phyloP scores from a whole-genome alignment of 1,284 basidiomycete species.

The Sporisorium sorghi region DNA sequence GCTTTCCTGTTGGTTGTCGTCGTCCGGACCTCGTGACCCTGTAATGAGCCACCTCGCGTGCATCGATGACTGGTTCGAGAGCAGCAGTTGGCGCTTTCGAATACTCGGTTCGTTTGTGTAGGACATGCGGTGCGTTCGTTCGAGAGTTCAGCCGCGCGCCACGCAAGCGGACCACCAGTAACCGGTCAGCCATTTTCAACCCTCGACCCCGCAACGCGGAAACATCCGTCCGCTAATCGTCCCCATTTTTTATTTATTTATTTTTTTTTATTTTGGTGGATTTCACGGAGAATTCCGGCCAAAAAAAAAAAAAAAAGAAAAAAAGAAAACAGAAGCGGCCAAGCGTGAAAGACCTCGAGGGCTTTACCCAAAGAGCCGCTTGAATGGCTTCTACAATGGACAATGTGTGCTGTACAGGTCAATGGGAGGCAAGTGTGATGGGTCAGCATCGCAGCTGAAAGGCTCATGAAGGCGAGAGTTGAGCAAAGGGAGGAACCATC shows the following conservation, averaged over 20 bases:
- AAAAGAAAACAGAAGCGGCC: too few relatives aligned
- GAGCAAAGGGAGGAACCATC: conserved; percentile 2
- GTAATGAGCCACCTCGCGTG: too few relatives aligned
- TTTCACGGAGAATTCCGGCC: background rate
- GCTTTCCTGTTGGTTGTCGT: background rate
- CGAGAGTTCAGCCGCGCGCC: background rate
- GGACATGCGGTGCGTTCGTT: too few relatives aligned
- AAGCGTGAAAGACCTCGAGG: background rate
- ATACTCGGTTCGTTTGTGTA: too few relatives aligned
- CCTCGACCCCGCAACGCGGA: background rate
- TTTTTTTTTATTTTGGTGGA: background rate
- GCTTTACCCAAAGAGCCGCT: background rate
- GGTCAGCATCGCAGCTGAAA: background rate
- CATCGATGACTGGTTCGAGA: too few relatives aligned
- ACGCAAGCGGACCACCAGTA: background rate
- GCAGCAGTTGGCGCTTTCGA: too few relatives aligned
- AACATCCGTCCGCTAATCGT: too few relatives aligned
- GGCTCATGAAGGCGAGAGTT: background rate
- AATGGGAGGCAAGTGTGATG: background rate
- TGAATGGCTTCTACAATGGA: background rate
- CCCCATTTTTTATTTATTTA: too few relatives aligned
- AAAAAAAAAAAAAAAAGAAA: too few relatives aligned
- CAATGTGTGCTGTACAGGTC: too few relatives aligned
- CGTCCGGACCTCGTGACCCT: too few relatives aligned
- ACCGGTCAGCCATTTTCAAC: background rate